Conservation (phyloP, 441 rosid species). For the Erodium moschatum region DNA sequence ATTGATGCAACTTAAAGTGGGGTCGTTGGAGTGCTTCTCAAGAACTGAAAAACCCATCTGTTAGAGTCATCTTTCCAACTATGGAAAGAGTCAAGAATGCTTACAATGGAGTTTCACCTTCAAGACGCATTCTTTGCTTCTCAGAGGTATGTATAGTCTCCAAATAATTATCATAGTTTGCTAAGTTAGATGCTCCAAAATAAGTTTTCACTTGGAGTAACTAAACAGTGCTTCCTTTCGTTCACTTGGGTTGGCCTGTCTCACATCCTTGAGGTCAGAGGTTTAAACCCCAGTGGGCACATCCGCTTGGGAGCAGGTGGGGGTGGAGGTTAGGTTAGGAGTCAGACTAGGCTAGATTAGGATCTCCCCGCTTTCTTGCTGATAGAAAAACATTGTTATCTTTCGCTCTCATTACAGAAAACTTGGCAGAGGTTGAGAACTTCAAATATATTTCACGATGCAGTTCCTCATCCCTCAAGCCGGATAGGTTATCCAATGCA, state of each 20-base stretch:
- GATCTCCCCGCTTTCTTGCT: too few relatives aligned
- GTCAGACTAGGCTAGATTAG: too few relatives aligned
- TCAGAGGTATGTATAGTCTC: constrained; percentile 50
- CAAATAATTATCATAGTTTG: too few relatives aligned
- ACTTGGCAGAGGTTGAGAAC: constrained; percentile 73
- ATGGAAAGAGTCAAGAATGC: constrained; percentile 67
- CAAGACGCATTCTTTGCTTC: constrained; percentile 73
- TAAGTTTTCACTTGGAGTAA: too few relatives aligned
- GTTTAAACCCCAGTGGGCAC: too few relatives aligned
- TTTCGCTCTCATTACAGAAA: constrained; percentile 37
- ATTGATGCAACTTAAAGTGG: constrained; percentile 52
- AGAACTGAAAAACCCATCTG: constrained; percentile 65
- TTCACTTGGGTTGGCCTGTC: too few relatives aligned
- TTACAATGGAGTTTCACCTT: constrained; percentile 49
- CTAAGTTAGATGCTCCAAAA: too few relatives aligned
- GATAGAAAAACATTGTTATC: too few relatives aligned
- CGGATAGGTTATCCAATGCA: constrained; percentile 79
- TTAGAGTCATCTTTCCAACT: constrained; percentile 69
- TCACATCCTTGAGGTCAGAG: too few relatives aligned
- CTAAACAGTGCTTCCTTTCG: too few relatives aligned
- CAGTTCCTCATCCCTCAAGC: constrained; percentile 65
- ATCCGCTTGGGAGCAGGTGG: too few relatives aligned
- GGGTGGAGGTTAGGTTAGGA: too few relatives aligned
- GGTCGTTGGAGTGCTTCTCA: constrained; percentile 85
- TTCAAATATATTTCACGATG: constrained; percentile 54